A percentile compares a stretch with the other conserved stretches of the same genome.
Evolutionary conservation across 192 early-diverging fungal species (phyloP).

Genomic region (Helicostylum pulchrum): DNA sequence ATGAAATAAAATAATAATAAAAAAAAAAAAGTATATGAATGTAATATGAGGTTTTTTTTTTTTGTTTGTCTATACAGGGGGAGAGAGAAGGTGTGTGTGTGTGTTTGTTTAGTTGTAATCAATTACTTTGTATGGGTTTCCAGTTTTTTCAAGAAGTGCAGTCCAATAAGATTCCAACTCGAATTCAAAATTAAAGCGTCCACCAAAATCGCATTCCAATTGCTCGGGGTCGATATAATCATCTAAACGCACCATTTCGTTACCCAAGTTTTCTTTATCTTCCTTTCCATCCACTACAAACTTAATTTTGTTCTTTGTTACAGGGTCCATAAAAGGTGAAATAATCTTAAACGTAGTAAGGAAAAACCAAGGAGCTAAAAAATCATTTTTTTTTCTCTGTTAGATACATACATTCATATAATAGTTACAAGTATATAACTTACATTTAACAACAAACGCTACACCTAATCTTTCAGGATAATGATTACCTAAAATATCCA

Average conservation of each 20-base stretch:
- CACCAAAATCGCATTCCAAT: conserved; percentile 72
- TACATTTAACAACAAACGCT: conserved; percentile 67
- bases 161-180: conserved; percentile 71
- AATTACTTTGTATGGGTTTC: conserved; percentile 23
- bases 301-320: conserved; percentile 82
- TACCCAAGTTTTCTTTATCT: conserved; percentile 13
- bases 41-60: neutral
- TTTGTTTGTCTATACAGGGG: too few relatives aligned
- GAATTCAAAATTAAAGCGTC: conserved; percentile 66
- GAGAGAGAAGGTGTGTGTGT: neutral
- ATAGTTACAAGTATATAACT: neutral
- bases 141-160: conserved; percentile 30
- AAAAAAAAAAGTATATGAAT: neutral
- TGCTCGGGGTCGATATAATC: conserved; percentile 51
- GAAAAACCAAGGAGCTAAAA: conserved; percentile 87
- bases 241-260: conserved; percentile 49
- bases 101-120: conserved; percentile 14
- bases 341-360: conserved; percentile 79
- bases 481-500: conserved; percentile 79
- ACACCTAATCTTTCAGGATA: conserved; percentile 83
- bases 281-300: conserved; percentile 61
- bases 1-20: neutral
- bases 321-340: conserved; percentile 86
- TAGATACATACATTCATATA: too few relatives aligned
- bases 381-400: neutral